These are phyloP conservation scores for Ogataea siamensis DNA, from an alignment of 805 yeast genomes.

Conservation along the genomic window DNA sequence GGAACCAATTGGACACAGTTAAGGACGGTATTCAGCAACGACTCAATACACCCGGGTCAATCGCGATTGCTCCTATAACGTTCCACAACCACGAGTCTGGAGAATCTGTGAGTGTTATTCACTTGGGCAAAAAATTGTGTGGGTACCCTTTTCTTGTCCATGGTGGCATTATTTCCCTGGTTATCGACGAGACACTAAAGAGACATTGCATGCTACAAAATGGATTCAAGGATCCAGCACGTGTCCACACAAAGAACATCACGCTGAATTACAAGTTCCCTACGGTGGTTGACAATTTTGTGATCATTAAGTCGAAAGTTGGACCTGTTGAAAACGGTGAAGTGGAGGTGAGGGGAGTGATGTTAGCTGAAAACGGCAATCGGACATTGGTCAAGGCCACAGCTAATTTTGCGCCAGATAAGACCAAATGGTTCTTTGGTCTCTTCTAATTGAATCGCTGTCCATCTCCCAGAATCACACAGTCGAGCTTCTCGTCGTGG, in stretches of 20 bases:
- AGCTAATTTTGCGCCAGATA: slow-evolving; percentile 39
- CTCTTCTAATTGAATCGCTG: slow-evolving; percentile 2
- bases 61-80: slow-evolving; percentile 69
- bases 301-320: slow-evolving; percentile 57
- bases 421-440: slow-evolving; percentile 8
- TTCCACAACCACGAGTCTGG: slow-evolving; percentile 55
- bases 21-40: slow-evolving; percentile 43
- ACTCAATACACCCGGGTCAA: slow-evolving; percentile 71
- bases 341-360: slow-evolving; percentile 46
- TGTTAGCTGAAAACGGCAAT: slow-evolving; percentile 49
- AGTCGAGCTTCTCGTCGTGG: slow-evolving; percentile 64
- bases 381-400: slow-evolving; percentile 55
- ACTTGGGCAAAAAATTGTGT: slow-evolving; percentile 72
- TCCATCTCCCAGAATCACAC: slow-evolving; percentile 41
- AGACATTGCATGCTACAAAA: slow-evolving; percentile 24
- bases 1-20: slow-evolving; percentile 46
- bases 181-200: slow-evolving; percentile 73
- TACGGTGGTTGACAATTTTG: slow-evolving; percentile 73
- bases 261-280: slow-evolving; percentile 63
- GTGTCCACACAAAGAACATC: slow-evolving; percentile 46
- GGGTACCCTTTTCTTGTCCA: slow-evolving; percentile 89
- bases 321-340: slow-evolving; percentile 31
- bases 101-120: slow-evolving; percentile 66
- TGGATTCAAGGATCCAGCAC: slow-evolving; percentile 34
- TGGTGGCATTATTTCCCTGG: slow-evolving; percentile 83